phyloP scores from a whole-genome alignment of 768 basidiomycete species.

The Tubosaeta sp. region DNA sequence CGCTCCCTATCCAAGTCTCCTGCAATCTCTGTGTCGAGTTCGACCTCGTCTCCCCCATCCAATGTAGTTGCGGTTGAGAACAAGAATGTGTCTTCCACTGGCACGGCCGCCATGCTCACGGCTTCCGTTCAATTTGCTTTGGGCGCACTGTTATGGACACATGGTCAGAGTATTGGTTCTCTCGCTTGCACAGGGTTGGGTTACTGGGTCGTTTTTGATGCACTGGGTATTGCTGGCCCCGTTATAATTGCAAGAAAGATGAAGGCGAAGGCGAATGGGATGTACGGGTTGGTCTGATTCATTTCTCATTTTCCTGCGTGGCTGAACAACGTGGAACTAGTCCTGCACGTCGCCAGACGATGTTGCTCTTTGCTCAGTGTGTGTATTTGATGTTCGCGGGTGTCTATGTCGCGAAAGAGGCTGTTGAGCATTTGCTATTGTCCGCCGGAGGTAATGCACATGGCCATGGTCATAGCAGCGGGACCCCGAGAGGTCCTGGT shows the following conservation, averaged over 20 bases:
- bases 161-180: constrained; percentile 84
- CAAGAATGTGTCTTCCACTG: constrained; percentile 18
- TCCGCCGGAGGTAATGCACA: constrained; percentile 77
- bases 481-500: constrained; percentile 32
- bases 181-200: constrained; percentile 87
- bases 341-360: constrained; percentile 62
- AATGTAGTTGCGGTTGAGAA: background rate
- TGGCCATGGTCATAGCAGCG: constrained; percentile 57
- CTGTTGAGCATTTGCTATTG: constrained; percentile 86
- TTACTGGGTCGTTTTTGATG: constrained; percentile 95
- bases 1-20: constrained; percentile 25
- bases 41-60: constrained; percentile 2
- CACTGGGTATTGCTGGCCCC: constrained; percentile 65
- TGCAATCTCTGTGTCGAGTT: constrained; percentile 10
- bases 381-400: constrained; percentile 94
- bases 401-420: constrained; percentile 96
- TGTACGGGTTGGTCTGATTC: constrained; percentile 57
- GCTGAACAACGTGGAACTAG: constrained; percentile 31
- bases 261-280: constrained; percentile 27
- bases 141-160: constrained; percentile 80
- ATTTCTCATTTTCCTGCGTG: constrained; percentile 17
- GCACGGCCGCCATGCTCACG: constrained; percentile 18
- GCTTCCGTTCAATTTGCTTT: constrained; percentile 51
- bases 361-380: constrained; percentile 80
- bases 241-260: constrained; percentile 36